Conservation (phyloP, 1,284 basidiomycete species). For the Cutaneotrichosporon sp. region DNA sequence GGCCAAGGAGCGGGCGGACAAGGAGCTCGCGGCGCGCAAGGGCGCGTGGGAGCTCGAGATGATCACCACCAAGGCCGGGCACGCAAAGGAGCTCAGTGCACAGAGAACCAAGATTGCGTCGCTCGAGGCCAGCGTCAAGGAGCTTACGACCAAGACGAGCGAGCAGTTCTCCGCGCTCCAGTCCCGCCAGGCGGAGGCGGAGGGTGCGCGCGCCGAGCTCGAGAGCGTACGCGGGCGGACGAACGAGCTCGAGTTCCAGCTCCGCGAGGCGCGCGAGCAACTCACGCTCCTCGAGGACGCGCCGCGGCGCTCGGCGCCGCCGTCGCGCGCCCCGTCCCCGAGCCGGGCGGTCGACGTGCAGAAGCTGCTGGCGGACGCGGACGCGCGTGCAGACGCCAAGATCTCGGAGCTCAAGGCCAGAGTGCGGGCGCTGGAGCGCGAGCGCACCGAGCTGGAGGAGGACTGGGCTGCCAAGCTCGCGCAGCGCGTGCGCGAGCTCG, state of each 20-base stretch:
- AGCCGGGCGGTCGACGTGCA: conserved; percentile 66
- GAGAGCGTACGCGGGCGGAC: conserved; percentile 73
- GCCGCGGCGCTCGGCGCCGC: conserved; percentile 8
- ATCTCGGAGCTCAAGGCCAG: conserved; percentile 66
- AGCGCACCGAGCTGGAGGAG: conserved; percentile 63
- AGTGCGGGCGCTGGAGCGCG: conserved; percentile 47
- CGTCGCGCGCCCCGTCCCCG: not conserved
- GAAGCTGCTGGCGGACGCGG: conserved; percentile 71
- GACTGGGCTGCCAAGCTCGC: conserved; percentile 71
- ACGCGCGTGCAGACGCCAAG: conserved; percentile 72
- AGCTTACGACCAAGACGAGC: conserved; percentile 70
- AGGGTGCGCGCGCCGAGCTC: conserved; percentile 71
- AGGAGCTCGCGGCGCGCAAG: conserved; percentile 64
- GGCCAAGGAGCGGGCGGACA: conserved; percentile 69
- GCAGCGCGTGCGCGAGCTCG: conserved; percentile 60
- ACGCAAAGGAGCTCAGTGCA: conserved; percentile 67
- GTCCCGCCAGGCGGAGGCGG: conserved; percentile 79
- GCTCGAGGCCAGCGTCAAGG: conserved; percentile 69
- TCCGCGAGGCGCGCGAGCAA: conserved; percentile 74
- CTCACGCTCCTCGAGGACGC: conserved; percentile 68
- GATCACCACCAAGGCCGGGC: conserved; percentile 68
- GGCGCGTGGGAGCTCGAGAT: conserved; percentile 76
- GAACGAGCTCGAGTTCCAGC: conserved; percentile 79
- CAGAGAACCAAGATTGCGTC: conserved; percentile 66
- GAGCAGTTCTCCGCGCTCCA: conserved; percentile 80